Evolutionary conservation across 352 stramenopile genomes (phyloP), one percentile per base, ranked within the genome.

Genomic region (Peronospora belbahrii): DNA sequence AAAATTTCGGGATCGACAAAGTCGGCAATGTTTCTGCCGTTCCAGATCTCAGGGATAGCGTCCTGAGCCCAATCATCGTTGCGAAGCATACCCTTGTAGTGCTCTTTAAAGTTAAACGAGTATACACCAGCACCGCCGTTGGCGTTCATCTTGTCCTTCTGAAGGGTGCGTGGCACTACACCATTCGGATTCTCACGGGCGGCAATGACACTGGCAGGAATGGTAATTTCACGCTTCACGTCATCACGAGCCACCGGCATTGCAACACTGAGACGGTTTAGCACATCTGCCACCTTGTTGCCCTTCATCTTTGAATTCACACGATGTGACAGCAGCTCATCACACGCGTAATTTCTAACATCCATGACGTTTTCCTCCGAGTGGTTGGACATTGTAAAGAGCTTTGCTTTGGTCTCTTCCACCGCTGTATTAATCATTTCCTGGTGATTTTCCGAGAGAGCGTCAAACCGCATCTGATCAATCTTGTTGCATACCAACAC

Each of bases 1-100:
- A 98, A 86, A 65, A 99, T 99, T 27, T 99, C 95, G 6, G 95
- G 80, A 61, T 99, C 97, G 38, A 99, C 81, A 68, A 97, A 99
- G 68, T 99, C 97, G 37, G 90, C 85, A 78, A 99, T 95, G 70
- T 99, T 99, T 74, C 98, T 99, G 52, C 97, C 97, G 68, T 99
- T 97, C 74, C 98, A 97, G 65, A 99, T 99, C 71, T 99, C 92
- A 4, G 97, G 97, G 46, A 99, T 97, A 27, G 85, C 74, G 66
- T 99, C 97, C 60, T 94, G 95, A 31, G 85, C 88, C 94, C 95
- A 99, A 36, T 97, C 89, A 38, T 98, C 92, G 56, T 95, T 87
- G 67, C 94, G 82, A 41, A 98, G 88, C 78, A 91, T 87, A 36
- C 84, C 85, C 59, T 91, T 84, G 75, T 99, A 99, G 65, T 98